A percentile compares a stretch with the other conserved stretches of the same genome.
Evolutionary conservation across 306 rosid genomes (phyloP).

Genomic region (Fragaria vesca): DNA sequence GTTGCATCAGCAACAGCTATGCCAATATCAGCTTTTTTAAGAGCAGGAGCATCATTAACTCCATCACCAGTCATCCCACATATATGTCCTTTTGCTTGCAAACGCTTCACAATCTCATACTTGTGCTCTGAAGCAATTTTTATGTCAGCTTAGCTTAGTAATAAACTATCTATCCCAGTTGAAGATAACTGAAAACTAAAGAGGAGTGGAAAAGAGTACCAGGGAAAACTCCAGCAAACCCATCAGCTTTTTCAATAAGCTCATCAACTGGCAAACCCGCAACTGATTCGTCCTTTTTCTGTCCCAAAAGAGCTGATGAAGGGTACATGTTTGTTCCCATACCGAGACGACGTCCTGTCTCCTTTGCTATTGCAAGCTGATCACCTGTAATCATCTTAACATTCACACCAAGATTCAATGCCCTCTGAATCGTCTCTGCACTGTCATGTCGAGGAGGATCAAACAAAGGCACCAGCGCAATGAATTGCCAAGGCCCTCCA

Average conservation of each 20-base stretch:
- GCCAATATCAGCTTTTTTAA: constrained; percentile 84
- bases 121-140: constrained; percentile 59
- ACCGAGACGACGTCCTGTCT: constrained; percentile 83
- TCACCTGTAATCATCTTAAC: constrained; percentile 95
- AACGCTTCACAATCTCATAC: constrained; percentile 71
- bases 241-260: constrained; percentile 79
- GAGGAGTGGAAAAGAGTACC: constrained; percentile 35
- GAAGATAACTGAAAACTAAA: neutral
- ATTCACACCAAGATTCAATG: constrained; percentile 79
- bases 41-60: constrained; percentile 89
- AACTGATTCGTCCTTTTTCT: constrained; percentile 57
- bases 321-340: constrained; percentile 96
- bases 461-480: constrained; percentile 73
- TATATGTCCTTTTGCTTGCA: constrained; percentile 77
- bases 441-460: constrained; percentile 94
- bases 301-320: constrained; percentile 68
- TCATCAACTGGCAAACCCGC: constrained; percentile 78
- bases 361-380: constrained; percentile 84
- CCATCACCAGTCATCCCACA: constrained; percentile 96
- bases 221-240: constrained; percentile 86
- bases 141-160: neutral
- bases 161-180: neutral
- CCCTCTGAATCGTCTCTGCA: constrained; percentile 77
- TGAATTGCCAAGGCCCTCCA: constrained; percentile 78
- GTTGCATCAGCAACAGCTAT: constrained; percentile 95